Evolutionary conservation across 305 asterid species (phyloP).

Genomic region (Fraxinus albicans): DNA sequence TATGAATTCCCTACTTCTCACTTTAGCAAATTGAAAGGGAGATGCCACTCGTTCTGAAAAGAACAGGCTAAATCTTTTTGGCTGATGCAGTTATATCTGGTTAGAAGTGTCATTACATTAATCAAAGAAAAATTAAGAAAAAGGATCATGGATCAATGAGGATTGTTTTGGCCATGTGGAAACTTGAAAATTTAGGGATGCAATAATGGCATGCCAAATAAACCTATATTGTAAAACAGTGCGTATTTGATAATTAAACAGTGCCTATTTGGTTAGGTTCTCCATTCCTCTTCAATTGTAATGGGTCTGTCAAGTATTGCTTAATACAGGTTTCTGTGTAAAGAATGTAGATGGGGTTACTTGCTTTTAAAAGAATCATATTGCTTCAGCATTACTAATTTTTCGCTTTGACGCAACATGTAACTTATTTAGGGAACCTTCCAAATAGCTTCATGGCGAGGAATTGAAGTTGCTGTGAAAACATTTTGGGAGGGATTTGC

Average conservation of each 20-base stretch:
- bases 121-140: not conserved
- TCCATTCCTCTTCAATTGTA: not conserved
- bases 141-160: not conserved
- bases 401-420: constrained; percentile 1
- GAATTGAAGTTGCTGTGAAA: constrained; percentile 89
- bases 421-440: constrained; percentile 71
- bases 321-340: not conserved
- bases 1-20: not conserved
- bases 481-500: constrained; percentile 71
- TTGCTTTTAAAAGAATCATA: not conserved
- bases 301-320: not conserved
- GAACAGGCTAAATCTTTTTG: not conserved
- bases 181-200: not conserved
- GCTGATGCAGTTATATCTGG: constrained; percentile 7
- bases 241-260: not conserved
- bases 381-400: not conserved
- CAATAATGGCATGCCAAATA: not conserved
- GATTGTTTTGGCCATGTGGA: not conserved
- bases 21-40: not conserved
- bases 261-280: not conserved
- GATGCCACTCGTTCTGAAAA: not conserved
- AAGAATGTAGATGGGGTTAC: not conserved
- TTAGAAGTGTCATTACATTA: not conserved
- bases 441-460: constrained; percentile 78
- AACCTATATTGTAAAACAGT: not conserved